phyloP scores from a whole-genome alignment of 208 protist species.

The Crithidia expoeki region DNA sequence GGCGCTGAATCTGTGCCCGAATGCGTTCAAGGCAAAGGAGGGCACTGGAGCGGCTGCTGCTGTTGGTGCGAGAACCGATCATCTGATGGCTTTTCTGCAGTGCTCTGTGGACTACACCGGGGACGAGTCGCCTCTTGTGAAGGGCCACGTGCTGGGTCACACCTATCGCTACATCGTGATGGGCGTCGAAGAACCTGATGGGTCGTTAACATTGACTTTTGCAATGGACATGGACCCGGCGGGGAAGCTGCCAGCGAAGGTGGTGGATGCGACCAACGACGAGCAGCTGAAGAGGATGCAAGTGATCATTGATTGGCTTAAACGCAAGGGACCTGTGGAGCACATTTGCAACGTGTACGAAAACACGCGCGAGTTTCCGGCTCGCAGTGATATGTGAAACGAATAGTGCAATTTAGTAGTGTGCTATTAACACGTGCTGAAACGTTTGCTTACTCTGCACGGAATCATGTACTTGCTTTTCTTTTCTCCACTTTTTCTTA shows the following conservation, averaged over 20 bases:
- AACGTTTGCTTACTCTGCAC: too few species aligned
- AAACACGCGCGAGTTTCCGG: conserved; percentile 32
- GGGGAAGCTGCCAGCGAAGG: conserved; percentile 33
- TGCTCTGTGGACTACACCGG: conserved; percentile 40
- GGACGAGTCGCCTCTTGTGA: conserved; percentile 14
- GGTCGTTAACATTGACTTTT: conserved; percentile 44
- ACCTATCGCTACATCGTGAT: conserved; percentile 40
- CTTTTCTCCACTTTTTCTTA: conserved; percentile 7
- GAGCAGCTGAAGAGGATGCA: conserved; percentile 43
- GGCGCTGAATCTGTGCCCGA: conserved; percentile 27
- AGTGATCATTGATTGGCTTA: conserved; percentile 23
- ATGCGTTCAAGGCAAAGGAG: background rate
- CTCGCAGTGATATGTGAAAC: conserved; percentile 6
- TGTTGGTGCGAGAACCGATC: background rate
- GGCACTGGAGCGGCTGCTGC: background rate
- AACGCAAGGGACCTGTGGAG: conserved; percentile 6
- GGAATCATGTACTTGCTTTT: conserved; percentile 1
- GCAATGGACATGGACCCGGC: conserved; percentile 46
- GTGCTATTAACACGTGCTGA: too few species aligned
- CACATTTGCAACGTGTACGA: conserved; percentile 26
- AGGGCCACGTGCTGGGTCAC: conserved; percentile 25
- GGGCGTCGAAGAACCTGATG: conserved; percentile 49
- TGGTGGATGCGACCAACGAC: conserved; percentile 31
- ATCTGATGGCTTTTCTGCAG: conserved; percentile 41
- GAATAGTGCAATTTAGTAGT: too few species aligned